Percentiles rank a stretch among this genome's conserved stretches.
These are phyloP conservation scores for Zymoseptoria tritici DNA, from an alignment of 2,329 filamentous ascomycete species.

Conservation along the genomic window DNA sequence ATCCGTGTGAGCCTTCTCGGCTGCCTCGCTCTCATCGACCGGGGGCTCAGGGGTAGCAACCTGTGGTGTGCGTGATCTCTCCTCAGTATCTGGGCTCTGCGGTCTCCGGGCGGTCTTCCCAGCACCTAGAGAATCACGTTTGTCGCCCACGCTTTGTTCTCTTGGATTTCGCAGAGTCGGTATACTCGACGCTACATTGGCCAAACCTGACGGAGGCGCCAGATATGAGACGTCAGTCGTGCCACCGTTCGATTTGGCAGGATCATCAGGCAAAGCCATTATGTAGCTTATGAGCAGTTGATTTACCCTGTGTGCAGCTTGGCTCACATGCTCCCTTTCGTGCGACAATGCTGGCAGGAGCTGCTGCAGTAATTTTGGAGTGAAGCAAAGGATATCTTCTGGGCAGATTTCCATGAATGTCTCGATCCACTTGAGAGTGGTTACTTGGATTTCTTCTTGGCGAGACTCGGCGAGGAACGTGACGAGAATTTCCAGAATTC, in stretches of 20 bases:
- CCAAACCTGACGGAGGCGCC: constrained; percentile 1
- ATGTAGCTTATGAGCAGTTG: constrained; percentile 89
- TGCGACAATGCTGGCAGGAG: constrained; percentile 92
- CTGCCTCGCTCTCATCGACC: constrained; percentile 10
- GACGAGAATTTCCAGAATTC: constrained; percentile 85
- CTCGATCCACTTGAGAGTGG: constrained; percentile 90
- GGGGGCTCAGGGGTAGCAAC: constrained; percentile 24
- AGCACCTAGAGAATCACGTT: constrained; percentile 14
- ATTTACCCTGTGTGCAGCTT: constrained; percentile 84
- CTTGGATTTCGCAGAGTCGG: constrained; percentile 4
- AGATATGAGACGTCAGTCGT: background rate
- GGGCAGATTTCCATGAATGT: constrained; percentile 95
- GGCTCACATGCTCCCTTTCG: constrained; percentile 78
- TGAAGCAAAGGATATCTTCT: constrained; percentile 91
- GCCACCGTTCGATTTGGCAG: constrained; percentile 30
- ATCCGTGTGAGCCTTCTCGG: constrained; percentile 39
- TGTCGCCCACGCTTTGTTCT: constrained; percentile 11
- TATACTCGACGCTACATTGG: background rate
- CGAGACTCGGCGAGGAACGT: constrained; percentile 73
- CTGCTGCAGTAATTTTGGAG: constrained; percentile 83
- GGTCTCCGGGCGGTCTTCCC: constrained; percentile 14
- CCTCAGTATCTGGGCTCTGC: constrained; percentile 20
- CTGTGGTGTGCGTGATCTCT: constrained; percentile 18
- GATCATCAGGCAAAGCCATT: constrained; percentile 69
- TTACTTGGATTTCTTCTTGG: constrained; percentile 88